Evolutionary conservation across 352 stramenopile genomes (phyloP), one percentile per base, ranked within the genome.

Genomic region (Globisporangium okanoganense): DNA sequence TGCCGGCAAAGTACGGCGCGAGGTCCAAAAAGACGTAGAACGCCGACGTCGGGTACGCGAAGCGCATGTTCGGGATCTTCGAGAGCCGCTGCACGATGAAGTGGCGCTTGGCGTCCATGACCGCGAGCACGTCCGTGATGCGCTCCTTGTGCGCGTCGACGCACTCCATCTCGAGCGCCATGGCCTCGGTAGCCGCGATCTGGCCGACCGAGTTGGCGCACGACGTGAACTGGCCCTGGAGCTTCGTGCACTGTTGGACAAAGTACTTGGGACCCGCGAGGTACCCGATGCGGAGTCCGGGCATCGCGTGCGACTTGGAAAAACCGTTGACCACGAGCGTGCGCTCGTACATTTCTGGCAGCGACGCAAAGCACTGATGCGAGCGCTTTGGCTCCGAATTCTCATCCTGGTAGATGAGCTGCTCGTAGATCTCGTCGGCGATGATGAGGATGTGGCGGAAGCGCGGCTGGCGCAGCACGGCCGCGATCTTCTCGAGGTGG

Each of bases 21-120:
- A 99, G 73, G 67, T 99, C 93, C 38, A 96, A 78, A 48, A 99
- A 90, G 40, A 98, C 84, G 67, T 99, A 99, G 77, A 99, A 99
- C 14, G 96, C 95, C 25, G 93, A 94, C 56, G 89, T 87, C 24
- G 96, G 95, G 62, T 97, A 83, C 25, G 84, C 76, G 31, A 91
- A 94, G 2, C 59, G 71, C 16, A 99, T 65, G 27, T 90, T 66
- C 4, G 88, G 79, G 49, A 99, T 98, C 27, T 78, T 76, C n/a
- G 69, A 55, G 20, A 99, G 71, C 18, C 84, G 72, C 40, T 76
- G 66, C 27, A 98, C 65, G 14, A 98, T 88, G 70, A 91, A 96
- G 76, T 98, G 87, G 18, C 94, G 90, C 78, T 98, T 97, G 35
- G 69, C 67, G 50, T 94, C 71, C 63, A 93, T 82, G 48, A 82